phyloP scores from a whole-genome alignment of 2,329 filamentous ascomycete species.

The Colletotrichum shisoi region DNA sequence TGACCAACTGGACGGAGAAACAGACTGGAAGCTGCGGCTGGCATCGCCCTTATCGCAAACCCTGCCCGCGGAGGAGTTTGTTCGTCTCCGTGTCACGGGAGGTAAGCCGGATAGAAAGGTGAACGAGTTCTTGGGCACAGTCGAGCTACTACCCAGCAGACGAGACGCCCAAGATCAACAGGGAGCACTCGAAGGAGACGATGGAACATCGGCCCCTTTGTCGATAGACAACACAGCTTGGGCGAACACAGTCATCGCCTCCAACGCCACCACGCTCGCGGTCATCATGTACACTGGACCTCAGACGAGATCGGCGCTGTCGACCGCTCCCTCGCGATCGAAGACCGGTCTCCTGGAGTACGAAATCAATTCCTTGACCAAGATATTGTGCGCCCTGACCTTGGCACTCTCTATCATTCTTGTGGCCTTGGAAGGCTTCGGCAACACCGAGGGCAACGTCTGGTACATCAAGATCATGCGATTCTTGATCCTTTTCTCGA shows the following conservation, averaged over 20 bases:
- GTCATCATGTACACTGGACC: constrained; percentile 94
- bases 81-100: constrained; percentile 74
- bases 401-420: constrained; percentile 85
- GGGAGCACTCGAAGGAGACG: constrained; percentile 48
- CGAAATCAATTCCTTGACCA: constrained; percentile 96
- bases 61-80: constrained; percentile 76
- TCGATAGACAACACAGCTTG: constrained; percentile 98
- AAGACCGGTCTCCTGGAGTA: constrained; percentile 94
- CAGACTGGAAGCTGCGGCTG: constrained; percentile 95
- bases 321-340: constrained; percentile 87
- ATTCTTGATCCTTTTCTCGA: constrained; percentile 98
- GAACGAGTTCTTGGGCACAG: constrained; percentile 91
- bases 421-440: constrained; percentile 85
- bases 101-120: constrained; percentile 93
- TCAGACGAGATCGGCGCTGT: constrained; percentile 91
- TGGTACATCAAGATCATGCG: constrained; percentile 99
- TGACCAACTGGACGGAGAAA: constrained; percentile 96
- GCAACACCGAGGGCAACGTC: constrained; percentile 67
- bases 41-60: constrained; percentile 86
- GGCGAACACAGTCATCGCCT: constrained; percentile 97
- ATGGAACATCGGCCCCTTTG: constrained; percentile 71
- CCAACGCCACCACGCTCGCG: constrained; percentile 85
- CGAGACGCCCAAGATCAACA: constrained; percentile 57
- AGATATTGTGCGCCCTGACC: constrained; percentile 91
- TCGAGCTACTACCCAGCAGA: constrained; percentile 73